Evolutionary conservation across 768 basidiomycete genomes (phyloP), one percentile per base, ranked within the genome.

Genomic region (Suillus subaureus): DNA sequence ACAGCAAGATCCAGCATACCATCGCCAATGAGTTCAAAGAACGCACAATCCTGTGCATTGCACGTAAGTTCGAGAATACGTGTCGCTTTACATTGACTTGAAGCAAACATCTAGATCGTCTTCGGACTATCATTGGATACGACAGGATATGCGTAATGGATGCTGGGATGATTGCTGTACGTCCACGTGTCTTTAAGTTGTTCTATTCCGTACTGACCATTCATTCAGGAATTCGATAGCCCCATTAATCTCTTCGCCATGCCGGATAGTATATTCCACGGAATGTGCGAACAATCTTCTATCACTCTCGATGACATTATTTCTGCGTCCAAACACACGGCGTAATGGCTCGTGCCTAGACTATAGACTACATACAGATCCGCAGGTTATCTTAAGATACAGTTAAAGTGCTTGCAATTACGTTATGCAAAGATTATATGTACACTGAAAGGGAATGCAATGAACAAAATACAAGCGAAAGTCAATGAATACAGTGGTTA

Each of bases 141-240:
- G 94, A 98, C 76, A 84, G 92, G 47, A 92, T 97, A 40, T 89
- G 93, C 70, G 95, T 96, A 21, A 86, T 97, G 74, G 89, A 93
- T 71, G 87, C 88, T 2, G 95, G 95, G 0, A 78, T 80, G 63
- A 90, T 96, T 64, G 89, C 86, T 63, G 89, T 89, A 69, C 70
- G 87, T 83, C 35, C 6, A 28, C 1, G 51, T n/a, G 8, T 39
- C 56, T 57, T 57, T 51, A 11, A 40, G 31, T 2, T 12, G 33
- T 18, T 6, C 11, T 21, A 9, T 26, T 57, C 21, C 7, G 62
- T n/a, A 68, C 33, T 31, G 8, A 57, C 23, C 4, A 28, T 61
- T 54, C 13, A 61, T 49, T 11, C 39, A 89, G 82, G 94, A 96
- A 83, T 92, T 92, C 71, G 94, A 94, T 74, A 89, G 91, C 3